Evolutionary conservation across 345 rosid genomes (phyloP), one percentile per base, ranked within the genome.

Genomic region (Diplotaxis tenuifolia): DNA sequence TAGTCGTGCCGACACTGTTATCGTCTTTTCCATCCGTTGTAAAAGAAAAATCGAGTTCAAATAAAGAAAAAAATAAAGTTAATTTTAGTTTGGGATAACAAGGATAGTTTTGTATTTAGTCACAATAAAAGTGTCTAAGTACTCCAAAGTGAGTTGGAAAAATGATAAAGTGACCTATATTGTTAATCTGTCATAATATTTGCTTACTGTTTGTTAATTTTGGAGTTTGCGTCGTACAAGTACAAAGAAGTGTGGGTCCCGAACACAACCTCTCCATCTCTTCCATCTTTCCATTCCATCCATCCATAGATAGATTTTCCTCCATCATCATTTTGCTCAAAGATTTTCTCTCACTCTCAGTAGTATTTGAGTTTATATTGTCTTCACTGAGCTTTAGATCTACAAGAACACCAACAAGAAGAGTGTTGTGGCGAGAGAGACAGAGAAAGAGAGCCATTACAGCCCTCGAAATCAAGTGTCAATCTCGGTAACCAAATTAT

Each of bases 381-480:
- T 18, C 36, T n/a, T 38, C 47, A 20, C 15, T 2, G 28, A 75
- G 70, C 75, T 76, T 79, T 76, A 86, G 91, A 86, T 86, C 91
- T 83, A 85, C 28, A 72, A 67, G n/a, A n/a, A n/a, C n/a, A n/a
- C n/a, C n/a, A n/a, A n/a, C n/a, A 28, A 52, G 69, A 60, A 52
- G 64, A 12, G 23, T 29, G 38, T 9, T 40, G 9, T 53, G 19
- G 9, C 10, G 45, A 36, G 45, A 36, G n/a, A 32, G n/a, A n/a
- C n/a, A n/a, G n/a, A n/a, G n/a, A n/a, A n/a, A 14, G 18, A 6
- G 56, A 53, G 45, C 68, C 70, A 34, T 45, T 9, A 28, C 62
- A 72, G 60, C 55, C 72, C 54, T 36, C 45, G 45, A 36, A 38
- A 3, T 8, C 28, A 3, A 59, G 22, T 65, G 16, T 50, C 56